These are phyloP conservation scores for Aspergillus sp. DNA, from an alignment of 2,329 filamentous ascomycete species.

Conservation along the genomic window DNA sequence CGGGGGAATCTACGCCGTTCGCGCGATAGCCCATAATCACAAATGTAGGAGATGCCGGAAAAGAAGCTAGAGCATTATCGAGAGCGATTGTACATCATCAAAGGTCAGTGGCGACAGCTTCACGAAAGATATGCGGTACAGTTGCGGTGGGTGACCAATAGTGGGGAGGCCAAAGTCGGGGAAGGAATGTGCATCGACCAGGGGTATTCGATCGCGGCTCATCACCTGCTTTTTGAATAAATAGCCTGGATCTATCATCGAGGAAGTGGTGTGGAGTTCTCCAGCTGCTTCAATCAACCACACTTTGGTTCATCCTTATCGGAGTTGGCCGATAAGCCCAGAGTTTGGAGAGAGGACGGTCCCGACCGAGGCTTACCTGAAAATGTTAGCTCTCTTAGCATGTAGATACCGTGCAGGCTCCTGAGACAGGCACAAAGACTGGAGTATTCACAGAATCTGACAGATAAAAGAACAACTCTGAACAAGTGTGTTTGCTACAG, in stretches of 20 bases:
- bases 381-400: too few relatives aligned
- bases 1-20: neutral
- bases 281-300: neutral
- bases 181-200: constrained; percentile 1
- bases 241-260: neutral
- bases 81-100: constrained; percentile 7
- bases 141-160: constrained; percentile 9
- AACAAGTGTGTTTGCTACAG: too few relatives aligned
- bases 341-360: constrained; percentile 6
- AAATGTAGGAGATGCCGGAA: neutral
- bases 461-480: too few relatives aligned
- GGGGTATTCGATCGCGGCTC: neutral
- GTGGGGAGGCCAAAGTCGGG: constrained; percentile 17
- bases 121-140: constrained; percentile 9
- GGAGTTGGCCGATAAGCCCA: constrained; percentile 16
- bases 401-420: too few relatives aligned
- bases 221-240: neutral
- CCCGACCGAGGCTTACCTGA: constrained; percentile 6
- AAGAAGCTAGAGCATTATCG: constrained; percentile 1
- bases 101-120: constrained; percentile 11
- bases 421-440: neutral
- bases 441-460: neutral
- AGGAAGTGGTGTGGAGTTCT: neutral
- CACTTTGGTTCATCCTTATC: constrained; percentile 6
- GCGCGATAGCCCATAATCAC: constrained; percentile 4